Conservation (phyloP, 352 stramenopile genomes). For the Globisporangium echinulatum region DNA sequence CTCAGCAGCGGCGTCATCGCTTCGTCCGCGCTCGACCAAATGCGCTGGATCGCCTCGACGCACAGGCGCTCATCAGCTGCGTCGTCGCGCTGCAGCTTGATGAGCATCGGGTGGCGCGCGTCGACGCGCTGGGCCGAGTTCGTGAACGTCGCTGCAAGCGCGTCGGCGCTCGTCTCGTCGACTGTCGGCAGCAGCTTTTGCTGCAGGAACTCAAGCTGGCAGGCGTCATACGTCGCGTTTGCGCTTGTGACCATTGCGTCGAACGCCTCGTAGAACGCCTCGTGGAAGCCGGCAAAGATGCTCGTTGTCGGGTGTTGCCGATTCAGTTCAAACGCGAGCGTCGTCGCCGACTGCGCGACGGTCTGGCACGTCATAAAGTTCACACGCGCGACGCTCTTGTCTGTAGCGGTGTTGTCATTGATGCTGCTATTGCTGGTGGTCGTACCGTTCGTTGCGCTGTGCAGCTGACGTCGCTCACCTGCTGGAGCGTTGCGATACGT, state of each 20-base stretch:
- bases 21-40: slow-evolving; percentile 29
- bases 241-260: slow-evolving; percentile 54
- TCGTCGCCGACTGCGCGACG: slow-evolving; percentile 23
- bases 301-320: slow-evolving; percentile 17
- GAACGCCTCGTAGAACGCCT: slow-evolving; percentile 57
- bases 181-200: slow-evolving; percentile 42
- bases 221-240: slow-evolving; percentile 53
- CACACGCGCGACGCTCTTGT: slow-evolving; percentile 17
- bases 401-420: slow-evolving; percentile 4
- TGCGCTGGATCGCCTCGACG: slow-evolving; percentile 25
- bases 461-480: slow-evolving; percentile 16
- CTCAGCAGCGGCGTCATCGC: slow-evolving; percentile 52
- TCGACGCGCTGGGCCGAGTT: slow-evolving; percentile 1
- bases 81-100: slow-evolving; percentile 29
- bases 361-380: slow-evolving; percentile 33
- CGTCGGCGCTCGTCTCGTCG: slow-evolving; percentile 21
- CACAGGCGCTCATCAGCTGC: slow-evolving; percentile 37
- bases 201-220: slow-evolving; percentile 60
- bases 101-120: slow-evolving; percentile 34
- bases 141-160: slow-evolving; percentile 9
- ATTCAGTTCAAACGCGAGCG: slow-evolving; percentile 34
- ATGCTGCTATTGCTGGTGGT: background rate
- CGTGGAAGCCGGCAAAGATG: slow-evolving; percentile 49
- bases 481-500: background rate
- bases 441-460: slow-evolving; percentile 9